Evolutionary conservation across 371 early-diverging fungal genomes (phyloP), one percentile per base, ranked within the genome.

Genomic region (Lichtheimia ramosa): DNA sequence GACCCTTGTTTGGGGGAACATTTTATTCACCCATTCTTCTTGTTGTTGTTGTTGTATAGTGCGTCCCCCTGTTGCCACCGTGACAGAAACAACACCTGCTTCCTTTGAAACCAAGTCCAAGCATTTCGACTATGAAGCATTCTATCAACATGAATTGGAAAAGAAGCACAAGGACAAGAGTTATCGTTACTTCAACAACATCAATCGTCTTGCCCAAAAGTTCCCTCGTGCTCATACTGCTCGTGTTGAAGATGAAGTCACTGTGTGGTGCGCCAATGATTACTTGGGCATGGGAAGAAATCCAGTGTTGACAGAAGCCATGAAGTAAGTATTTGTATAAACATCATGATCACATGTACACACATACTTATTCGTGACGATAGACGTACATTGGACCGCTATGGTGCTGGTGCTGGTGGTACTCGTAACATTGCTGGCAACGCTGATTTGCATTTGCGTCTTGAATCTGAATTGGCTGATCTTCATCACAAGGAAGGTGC

Each of bases 381-480:
- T 55, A 89, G 89, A 65, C 68, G 79, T 2, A 92, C 97, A 18
- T 70, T 97, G 61, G 92, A 95, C 79, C 92, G 84, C 64, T 97
- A 98, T 73, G 99, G 99, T 42, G 94, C 99, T 48, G 99, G 99
- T 58, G 97, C 98, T 14, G 99, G 99, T 64, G 99, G 99, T 58
- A 98, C 99, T n/a, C 93, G 99, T 64, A 98, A 98, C 86, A 98
- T 98, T 77, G 97, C 97, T 23, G 99, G 99, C 41, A 97, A 97
- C 76, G 94, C 95, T 46, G 94, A 91, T 54, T 87, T 96, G 55
- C 99, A 98, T 70, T 80, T 97, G 49, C 87, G 83, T n/a, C 85
- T 98, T 12, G 99, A 98, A 73, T 69, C 84, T 3, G 95, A 95
- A 77, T 80, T 98, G 61, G 97, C 99, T 2, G 77, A 87, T 59